Evolutionary conservation across 179 eudicot genomes (phyloP).

Genomic region (Silene noctiflora): DNA sequence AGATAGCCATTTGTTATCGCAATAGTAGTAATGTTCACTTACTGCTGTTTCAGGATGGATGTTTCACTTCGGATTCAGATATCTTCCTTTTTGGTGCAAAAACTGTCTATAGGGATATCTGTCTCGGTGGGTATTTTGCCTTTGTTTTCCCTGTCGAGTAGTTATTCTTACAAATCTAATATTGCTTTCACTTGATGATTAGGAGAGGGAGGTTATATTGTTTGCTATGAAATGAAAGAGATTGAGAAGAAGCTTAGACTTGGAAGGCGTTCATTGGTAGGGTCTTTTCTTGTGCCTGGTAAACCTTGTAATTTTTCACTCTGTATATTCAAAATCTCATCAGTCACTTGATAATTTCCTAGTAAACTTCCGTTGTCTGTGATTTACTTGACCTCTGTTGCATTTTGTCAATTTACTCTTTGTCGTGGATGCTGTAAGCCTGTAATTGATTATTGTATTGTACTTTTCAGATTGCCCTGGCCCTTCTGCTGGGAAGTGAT

Average conservation of each 20-base stretch:
- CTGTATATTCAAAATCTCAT: slow-evolving; percentile 2
- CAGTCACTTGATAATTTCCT: background rate
- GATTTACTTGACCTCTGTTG: background rate
- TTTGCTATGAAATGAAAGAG: slow-evolving; percentile 93
- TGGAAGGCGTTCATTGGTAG: slow-evolving; percentile 86
- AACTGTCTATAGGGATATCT: slow-evolving; percentile 94
- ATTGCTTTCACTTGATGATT: slow-evolving; percentile 18
- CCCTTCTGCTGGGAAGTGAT: slow-evolving; percentile 87
- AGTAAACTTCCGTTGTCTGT: background rate
- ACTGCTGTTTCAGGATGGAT: slow-evolving; percentile 70
- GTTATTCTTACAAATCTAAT: slow-evolving; percentile 8
- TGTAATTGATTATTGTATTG: slow-evolving; percentile 1
- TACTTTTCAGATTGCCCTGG: slow-evolving; percentile 69
- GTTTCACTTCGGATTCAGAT: slow-evolving; percentile 95
- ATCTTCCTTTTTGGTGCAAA: slow-evolving; percentile 94
- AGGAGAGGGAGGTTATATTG: slow-evolving; percentile 84
- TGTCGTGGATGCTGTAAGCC: background rate
- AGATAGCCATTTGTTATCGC: background rate
- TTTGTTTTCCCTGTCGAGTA: background rate
- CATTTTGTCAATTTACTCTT: background rate
- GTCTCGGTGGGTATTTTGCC: slow-evolving; percentile 63
- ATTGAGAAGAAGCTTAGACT: slow-evolving; percentile 84
- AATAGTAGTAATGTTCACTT: background rate
- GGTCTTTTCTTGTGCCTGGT: slow-evolving; percentile 16
- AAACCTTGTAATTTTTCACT: background rate